phyloP scores from a whole-genome alignment of 495 filamentous ascomycete species.

The Penicillium ucsense region DNA sequence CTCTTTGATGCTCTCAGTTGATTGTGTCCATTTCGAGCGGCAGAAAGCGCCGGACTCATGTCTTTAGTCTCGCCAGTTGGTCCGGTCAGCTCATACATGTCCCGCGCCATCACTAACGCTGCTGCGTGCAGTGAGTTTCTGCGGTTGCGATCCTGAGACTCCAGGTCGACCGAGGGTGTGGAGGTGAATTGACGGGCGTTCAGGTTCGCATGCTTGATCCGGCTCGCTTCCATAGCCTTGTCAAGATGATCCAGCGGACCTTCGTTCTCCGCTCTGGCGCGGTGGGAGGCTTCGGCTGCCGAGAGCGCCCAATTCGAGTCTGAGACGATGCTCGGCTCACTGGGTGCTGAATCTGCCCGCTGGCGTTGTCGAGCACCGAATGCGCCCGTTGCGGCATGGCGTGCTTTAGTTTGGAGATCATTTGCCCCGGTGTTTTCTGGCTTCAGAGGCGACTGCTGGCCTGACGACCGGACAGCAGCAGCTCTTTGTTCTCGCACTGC shows the following conservation, averaged over 20 bases:
- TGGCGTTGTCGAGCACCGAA: conserved; percentile 53
- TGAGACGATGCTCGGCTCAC: conserved; percentile 36
- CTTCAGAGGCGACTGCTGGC: conserved; percentile 1
- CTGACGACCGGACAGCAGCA: conserved; percentile 4
- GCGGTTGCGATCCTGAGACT: conserved; percentile 63
- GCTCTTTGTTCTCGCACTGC: conserved; percentile 51
- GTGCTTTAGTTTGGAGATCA: conserved; percentile 45
- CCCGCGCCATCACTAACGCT: conserved; percentile 76
- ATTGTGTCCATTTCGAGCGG: conserved; percentile 31
- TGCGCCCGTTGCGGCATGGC: conserved; percentile 65
- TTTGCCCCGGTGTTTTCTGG: conserved; percentile 3
- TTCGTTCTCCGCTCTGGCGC: conserved; percentile 20
- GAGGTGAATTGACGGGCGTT: conserved; percentile 65
- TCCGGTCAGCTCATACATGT: conserved; percentile 62
- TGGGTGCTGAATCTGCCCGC: conserved; percentile 58
- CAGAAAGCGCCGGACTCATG: conserved; percentile 19
- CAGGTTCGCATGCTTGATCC: conserved; percentile 42
- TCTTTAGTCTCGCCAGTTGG: conserved; percentile 25
- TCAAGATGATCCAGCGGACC: conserved; percentile 22
- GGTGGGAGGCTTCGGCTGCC: conserved; percentile 53
- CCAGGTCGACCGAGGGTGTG: conserved; percentile 58
- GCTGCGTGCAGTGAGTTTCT: conserved; percentile 67
- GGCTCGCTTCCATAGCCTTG: conserved; percentile 44
- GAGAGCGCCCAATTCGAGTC: conserved; percentile 56
- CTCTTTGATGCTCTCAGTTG: conserved; percentile 29